A percentile compares a stretch with the other conserved stretches of the same genome.
Evolutionary conservation across 768 basidiomycete genomes (phyloP).

Genomic region (Lactifluus hygrophoroides): DNA sequence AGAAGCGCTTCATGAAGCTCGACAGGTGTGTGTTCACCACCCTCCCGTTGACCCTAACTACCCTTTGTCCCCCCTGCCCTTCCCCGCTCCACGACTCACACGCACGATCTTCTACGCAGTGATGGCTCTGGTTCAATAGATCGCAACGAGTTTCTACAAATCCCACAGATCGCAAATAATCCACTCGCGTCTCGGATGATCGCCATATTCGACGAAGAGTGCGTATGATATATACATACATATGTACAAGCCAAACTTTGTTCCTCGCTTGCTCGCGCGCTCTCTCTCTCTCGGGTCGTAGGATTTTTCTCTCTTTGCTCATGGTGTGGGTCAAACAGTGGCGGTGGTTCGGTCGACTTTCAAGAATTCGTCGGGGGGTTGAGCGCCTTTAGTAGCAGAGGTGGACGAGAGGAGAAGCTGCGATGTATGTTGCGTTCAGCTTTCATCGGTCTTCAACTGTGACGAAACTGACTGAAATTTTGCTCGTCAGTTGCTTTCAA

Average conservation of each 20-base stretch:
- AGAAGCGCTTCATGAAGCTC: constrained; percentile 99
- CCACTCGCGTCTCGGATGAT: constrained; percentile 97
- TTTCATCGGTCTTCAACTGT: neutral
- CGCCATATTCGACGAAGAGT: constrained; percentile 99
- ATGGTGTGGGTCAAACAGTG: constrained; percentile 40
- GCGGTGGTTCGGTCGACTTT: constrained; percentile 97
- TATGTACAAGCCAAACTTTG: too few relatives aligned
- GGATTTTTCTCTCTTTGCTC: neutral
- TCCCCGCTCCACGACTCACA: neutral
- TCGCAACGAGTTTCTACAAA: constrained; percentile 96
- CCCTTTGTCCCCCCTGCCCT: neutral
- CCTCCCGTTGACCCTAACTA: neutral
- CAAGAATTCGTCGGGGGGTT: constrained; percentile 98
- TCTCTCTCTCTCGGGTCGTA: too few relatives aligned
- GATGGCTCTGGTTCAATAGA: constrained; percentile 98
- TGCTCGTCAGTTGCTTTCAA: constrained; percentile 99
- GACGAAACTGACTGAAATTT: neutral
- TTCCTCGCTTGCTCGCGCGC: neutral
- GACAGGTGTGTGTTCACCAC: constrained; percentile 55
- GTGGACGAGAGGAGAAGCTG: constrained; percentile 94
- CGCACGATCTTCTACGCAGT: constrained; percentile 31
- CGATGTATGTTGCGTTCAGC: constrained; percentile 54
- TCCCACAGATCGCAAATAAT: constrained; percentile 98
- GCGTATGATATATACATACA: constrained; percentile 35
- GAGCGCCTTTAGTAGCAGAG: constrained; percentile 95